Conservation (phyloP, 495 filamentous ascomycete genomes). For the Aspergillus campestris region DNA sequence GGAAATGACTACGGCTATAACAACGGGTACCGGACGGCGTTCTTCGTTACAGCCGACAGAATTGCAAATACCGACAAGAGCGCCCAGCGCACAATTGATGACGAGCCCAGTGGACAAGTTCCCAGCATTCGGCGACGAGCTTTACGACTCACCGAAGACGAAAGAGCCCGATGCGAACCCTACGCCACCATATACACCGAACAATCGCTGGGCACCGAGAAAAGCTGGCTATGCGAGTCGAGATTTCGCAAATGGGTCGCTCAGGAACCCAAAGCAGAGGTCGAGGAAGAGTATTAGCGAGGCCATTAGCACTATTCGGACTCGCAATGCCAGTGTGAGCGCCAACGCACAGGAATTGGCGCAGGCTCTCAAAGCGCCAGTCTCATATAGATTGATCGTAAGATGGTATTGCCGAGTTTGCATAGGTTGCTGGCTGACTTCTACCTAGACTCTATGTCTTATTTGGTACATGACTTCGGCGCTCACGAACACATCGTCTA, state of each 20-base stretch:
- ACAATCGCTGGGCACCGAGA: conserved; percentile 31
- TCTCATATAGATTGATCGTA: conserved; percentile 83
- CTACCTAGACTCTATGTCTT: conserved; percentile 61
- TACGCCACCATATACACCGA: conserved; percentile 25
- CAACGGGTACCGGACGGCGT: conserved; percentile 38
- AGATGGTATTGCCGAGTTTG: conserved; percentile 22
- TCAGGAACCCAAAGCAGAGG: conserved; percentile 48
- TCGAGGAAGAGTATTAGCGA: conserved; percentile 80
- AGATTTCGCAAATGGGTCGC: conserved; percentile 34
- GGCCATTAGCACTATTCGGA: conserved; percentile 71
- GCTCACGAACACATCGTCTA: conserved; percentile 93
- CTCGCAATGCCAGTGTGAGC: conserved; percentile 71
- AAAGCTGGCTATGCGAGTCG: conserved; percentile 23
- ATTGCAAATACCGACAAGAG: conserved; percentile 23
- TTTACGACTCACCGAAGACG: conserved; percentile 19
- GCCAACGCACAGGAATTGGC: conserved; percentile 91
- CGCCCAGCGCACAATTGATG: conserved; percentile 23
- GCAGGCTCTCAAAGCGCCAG: conserved; percentile 78
- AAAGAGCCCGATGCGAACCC: conserved; percentile 15
- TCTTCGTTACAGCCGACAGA: conserved; percentile 36
- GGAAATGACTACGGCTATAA: conserved; percentile 36
- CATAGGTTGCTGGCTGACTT: conserved; percentile 7
- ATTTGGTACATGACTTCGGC: conserved; percentile 94
- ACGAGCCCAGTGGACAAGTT: conserved; percentile 38
- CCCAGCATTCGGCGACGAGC: conserved; percentile 33